Conservation (phyloP, 768 basidiomycete genomes). For the Amanita inopinata region DNA sequence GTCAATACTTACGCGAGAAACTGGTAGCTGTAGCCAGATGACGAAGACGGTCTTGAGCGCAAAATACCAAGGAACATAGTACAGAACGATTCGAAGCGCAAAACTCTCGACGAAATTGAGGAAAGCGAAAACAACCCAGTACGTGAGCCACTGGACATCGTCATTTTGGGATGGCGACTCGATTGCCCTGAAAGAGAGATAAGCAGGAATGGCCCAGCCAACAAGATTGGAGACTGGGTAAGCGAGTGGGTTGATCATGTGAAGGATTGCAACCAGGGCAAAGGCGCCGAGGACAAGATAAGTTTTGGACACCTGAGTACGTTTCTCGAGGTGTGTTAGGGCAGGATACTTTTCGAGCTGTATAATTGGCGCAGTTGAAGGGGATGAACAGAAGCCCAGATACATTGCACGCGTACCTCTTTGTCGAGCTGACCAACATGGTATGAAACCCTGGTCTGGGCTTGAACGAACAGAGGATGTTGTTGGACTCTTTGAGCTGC, state of each 20-base stretch:
- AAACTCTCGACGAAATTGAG: slow-evolving; percentile 90
- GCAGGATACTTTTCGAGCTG: slow-evolving; percentile 83
- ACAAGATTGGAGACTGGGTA: slow-evolving; percentile 89
- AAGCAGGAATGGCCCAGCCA: slow-evolving; percentile 91
- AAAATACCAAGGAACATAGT: slow-evolving; percentile 93
- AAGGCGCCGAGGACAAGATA: slow-evolving; percentile 74
- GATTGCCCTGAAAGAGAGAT: slow-evolving; percentile 90
- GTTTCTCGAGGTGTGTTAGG: slow-evolving; percentile 75
- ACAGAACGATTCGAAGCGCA: slow-evolving; percentile 73
- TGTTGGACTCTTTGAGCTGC: slow-evolving; percentile 76
- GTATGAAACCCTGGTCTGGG: slow-evolving; percentile 70
- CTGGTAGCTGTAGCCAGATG: slow-evolving; percentile 85
- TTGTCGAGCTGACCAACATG: slow-evolving; percentile 91
- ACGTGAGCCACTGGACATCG: slow-evolving; percentile 94
- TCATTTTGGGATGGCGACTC: slow-evolving; percentile 77
- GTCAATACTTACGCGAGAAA: slow-evolving; percentile 60
- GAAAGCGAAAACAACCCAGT: slow-evolving; percentile 93
- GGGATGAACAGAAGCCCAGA: not conserved
- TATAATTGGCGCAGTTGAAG: slow-evolving; percentile 7
- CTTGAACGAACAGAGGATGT: slow-evolving; percentile 81
- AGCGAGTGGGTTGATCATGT: slow-evolving; percentile 87
- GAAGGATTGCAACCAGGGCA: slow-evolving; percentile 57
- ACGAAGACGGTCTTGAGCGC: slow-evolving; percentile 88
- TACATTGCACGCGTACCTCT: slow-evolving; percentile 51
- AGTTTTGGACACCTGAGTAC: slow-evolving; percentile 89